Evolutionary conservation across 139 green algal genomes (phyloP), one percentile per base, ranked within the genome.

Genomic region (Chlorella ohadii): DNA sequence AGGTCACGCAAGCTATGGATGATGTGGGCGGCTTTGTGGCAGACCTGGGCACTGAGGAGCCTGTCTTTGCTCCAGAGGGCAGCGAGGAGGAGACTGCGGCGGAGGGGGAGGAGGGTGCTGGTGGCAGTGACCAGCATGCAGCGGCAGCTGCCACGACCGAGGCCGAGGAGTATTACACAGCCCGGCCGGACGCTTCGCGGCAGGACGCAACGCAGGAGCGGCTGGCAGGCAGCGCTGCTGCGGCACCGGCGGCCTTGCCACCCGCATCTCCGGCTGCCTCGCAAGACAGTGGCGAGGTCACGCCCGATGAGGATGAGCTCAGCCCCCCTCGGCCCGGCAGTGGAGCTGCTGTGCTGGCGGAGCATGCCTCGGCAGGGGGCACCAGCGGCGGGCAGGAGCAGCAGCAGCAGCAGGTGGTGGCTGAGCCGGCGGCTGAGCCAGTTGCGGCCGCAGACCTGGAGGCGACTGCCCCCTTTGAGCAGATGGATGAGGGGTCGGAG

Each of bases 41-140:
- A 9, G 70, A 77, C 27, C 70, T 77, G 41, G 70, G 70, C 70
- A 77, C 70, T 23, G 70, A 77, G 25, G 41, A 77, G 27, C 39
- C n/a, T 19, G 70, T 59, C 20, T 73, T 73, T 25, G 12, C 34
- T 17, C 31, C 64, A 41, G 67, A 23, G 17, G 67, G 34, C 34
- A 47, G 67, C 34, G 67, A n/a, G 34, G 31, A 22, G 2, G 67
- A 39, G 19, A n/a, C n/a, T n/a, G 67, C 0, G 67, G 34, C 27
- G 34, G 6, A 19, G 1, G 31, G 34, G 19, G 27, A 17, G 67
- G 7, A 51, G 34, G 67, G 34, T 17, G 7, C 31, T 3, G 65
- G 65, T 34, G 31, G 31, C 31, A 16, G n/a, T 31, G 13, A 9
- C 31, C n/a, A 20, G 11, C 31, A 13, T 27, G 64, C 64, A 25